Conservation (phyloP, 208 protist genomes). For the Dictyostelium gargantuum region DNA sequence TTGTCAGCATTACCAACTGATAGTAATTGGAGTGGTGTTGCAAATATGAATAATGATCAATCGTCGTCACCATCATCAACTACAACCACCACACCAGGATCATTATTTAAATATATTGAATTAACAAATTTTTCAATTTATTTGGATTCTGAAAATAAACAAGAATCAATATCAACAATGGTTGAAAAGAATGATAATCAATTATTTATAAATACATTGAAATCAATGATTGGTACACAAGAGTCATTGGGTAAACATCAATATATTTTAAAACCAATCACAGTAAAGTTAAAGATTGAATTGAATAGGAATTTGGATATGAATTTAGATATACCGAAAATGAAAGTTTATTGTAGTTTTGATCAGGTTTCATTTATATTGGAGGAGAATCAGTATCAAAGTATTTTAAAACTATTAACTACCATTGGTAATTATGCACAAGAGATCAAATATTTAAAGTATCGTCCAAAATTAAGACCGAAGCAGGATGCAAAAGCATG, state of each 20-base stretch:
- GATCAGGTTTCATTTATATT: slow-evolving; percentile 42
- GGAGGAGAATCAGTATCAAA: slow-evolving; percentile 53
- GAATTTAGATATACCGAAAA: slow-evolving; percentile 9
- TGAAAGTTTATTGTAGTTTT: slow-evolving; percentile 30
- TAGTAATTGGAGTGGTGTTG: neutral
- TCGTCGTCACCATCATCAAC: neutral
- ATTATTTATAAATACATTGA: neutral
- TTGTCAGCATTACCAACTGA: neutral
- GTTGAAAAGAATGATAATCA: neutral
- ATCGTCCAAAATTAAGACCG: slow-evolving; percentile 19
- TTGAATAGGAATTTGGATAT: slow-evolving; percentile 52
- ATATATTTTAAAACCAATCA: slow-evolving; percentile 41
- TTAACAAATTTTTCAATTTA: slow-evolving; percentile 46
- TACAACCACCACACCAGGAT: neutral
- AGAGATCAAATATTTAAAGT: slow-evolving; percentile 55
- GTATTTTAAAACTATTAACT: slow-evolving; percentile 7
- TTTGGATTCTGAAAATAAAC: neutral
- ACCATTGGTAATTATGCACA: slow-evolving; percentile 50
- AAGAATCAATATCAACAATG: neutral
- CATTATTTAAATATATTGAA: slow-evolving; percentile 50
- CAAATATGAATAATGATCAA: neutral
- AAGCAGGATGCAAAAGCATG: slow-evolving; percentile 38
- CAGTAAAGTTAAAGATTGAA: slow-evolving; percentile 3
- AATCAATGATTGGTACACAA: neutral
- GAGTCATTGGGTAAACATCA: neutral